phyloP scores from a whole-genome alignment of 306 rosid species.

The Medicago ruthenica region DNA sequence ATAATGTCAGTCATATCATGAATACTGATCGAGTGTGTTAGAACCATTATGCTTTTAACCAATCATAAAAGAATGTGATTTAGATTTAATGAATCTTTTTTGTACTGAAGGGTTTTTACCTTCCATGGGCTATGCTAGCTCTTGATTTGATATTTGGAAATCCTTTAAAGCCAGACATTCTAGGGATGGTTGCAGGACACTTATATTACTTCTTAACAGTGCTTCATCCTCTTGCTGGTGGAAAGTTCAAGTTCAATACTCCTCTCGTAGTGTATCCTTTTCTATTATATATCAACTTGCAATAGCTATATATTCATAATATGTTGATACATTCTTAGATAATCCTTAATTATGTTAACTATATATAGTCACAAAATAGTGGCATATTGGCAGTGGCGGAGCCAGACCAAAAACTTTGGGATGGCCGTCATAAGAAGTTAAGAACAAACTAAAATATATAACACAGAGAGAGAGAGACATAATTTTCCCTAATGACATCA shows the following conservation, averaged over 20 bases:
- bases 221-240: constrained; percentile 79
- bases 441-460: too few species aligned
- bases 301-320: too few species aligned
- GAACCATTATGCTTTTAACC: too few species aligned
- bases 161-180: constrained; percentile 52
- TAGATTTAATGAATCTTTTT: not conserved
- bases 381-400: constrained; percentile 85
- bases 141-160: constrained; percentile 62
- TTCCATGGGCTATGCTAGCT: constrained; percentile 70
- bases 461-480: too few species aligned
- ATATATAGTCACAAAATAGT: constrained; percentile 64
- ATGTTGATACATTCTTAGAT: not conserved
- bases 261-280: constrained; percentile 81
- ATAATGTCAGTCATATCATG: too few species aligned
- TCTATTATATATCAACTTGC: not conserved
- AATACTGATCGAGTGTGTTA: too few species aligned
- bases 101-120: constrained; percentile 65
- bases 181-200: constrained; percentile 75
- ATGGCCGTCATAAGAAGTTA: too few species aligned
- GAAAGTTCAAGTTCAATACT: constrained; percentile 62
- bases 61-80: too few species aligned
- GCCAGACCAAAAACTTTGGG: too few species aligned
- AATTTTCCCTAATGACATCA: too few species aligned
- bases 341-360: constrained; percentile 46
- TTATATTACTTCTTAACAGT: constrained; percentile 76